Percentiles rank a stretch among this genome's conserved stretches.
Conservation (phyloP, 805 yeast genomes). For the Hyphopichia homilentoma region DNA sequence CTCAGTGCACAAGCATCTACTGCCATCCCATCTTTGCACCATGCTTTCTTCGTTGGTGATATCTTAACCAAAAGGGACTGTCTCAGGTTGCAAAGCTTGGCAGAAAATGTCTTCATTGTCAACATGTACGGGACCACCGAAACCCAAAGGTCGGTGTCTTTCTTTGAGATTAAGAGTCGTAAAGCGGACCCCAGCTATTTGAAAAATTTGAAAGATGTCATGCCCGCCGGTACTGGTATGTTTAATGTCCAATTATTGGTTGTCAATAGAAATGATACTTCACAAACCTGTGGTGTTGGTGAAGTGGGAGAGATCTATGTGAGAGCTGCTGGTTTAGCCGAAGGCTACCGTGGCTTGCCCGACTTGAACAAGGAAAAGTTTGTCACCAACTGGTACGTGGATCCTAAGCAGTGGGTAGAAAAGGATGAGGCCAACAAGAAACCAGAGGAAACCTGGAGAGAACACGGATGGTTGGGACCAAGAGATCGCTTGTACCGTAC, state of each 20-base stretch:
- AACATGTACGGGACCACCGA: conserved; percentile 99
- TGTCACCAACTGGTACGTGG: conserved; percentile 86
- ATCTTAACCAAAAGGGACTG: conserved; percentile 97
- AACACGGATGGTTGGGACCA: conserved; percentile 81
- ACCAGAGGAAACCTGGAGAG: conserved; percentile 60
- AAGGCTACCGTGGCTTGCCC: conserved; percentile 90
- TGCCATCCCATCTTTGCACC: conserved; percentile 80
- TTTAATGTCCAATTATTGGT: conserved; percentile 88
- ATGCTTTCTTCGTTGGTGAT: conserved; percentile 98
- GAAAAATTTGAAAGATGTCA: conserved; percentile 83
- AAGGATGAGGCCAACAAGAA: conserved; percentile 46
- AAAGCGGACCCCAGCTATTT: conserved; percentile 66
- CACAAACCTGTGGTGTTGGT: conserved; percentile 95
- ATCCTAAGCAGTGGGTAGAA: conserved; percentile 57
- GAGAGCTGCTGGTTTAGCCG: conserved; percentile 96
- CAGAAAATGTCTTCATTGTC: conserved; percentile 83
- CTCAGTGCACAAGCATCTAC: conserved; percentile 93
- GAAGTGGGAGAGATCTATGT: conserved; percentile 99
- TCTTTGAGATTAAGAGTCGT: conserved; percentile 80
- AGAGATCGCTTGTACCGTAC: conserved; percentile 95
- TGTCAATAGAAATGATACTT: conserved; percentile 83
- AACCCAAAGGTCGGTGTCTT: conserved; percentile 97
- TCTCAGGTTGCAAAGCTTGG: conserved; percentile 84
- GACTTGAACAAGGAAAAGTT: conserved; percentile 86
- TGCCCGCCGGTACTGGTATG: conserved; percentile 99